phyloP scores from a whole-genome alignment of 768 basidiomycete species.

The Imleria badia region DNA sequence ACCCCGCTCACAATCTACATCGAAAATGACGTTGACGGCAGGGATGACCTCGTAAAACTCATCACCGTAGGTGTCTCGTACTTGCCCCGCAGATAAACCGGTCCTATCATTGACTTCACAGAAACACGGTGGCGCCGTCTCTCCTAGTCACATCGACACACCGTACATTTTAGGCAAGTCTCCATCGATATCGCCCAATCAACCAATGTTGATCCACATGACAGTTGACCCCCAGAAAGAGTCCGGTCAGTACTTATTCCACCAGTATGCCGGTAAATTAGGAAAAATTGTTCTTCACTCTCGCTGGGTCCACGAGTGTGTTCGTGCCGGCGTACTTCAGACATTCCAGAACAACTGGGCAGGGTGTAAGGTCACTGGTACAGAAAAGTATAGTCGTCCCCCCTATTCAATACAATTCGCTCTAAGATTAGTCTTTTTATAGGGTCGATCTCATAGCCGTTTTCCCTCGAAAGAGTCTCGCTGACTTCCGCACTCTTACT shows the following conservation, averaged over 20 bases:
- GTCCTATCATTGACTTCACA: slow-evolving; percentile 29
- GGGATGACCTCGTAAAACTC: slow-evolving; percentile 58
- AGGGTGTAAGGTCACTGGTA: slow-evolving; percentile 76
- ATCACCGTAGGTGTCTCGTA: slow-evolving; percentile 54
- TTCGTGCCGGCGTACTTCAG: slow-evolving; percentile 65
- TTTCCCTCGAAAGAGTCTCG: neutral
- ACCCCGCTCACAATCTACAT: slow-evolving; percentile 72
- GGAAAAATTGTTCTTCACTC: slow-evolving; percentile 73
- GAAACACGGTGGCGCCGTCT: slow-evolving; percentile 77
- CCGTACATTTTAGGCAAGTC: slow-evolving; percentile 74
- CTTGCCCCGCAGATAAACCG: neutral
- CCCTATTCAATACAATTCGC: neutral
- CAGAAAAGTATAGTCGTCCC: slow-evolving; percentile 52
- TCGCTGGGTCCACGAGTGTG: slow-evolving; percentile 77
- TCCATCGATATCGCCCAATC: slow-evolving; percentile 1
- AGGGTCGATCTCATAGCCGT: slow-evolving; percentile 27
- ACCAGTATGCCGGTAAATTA: slow-evolving; percentile 78
- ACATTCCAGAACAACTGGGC: slow-evolving; percentile 78
- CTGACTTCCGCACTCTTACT: neutral
- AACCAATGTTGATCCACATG: neutral
- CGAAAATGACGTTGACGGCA: slow-evolving; percentile 77
- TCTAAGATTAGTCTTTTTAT: neutral
- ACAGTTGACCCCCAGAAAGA: slow-evolving; percentile 76
- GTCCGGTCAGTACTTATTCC: slow-evolving; percentile 78
- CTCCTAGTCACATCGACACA: slow-evolving; percentile 75